Base-by-base conservation (phyloP, 2,329 filamentous ascomycete species). In the Fusarium musae region DNA sequence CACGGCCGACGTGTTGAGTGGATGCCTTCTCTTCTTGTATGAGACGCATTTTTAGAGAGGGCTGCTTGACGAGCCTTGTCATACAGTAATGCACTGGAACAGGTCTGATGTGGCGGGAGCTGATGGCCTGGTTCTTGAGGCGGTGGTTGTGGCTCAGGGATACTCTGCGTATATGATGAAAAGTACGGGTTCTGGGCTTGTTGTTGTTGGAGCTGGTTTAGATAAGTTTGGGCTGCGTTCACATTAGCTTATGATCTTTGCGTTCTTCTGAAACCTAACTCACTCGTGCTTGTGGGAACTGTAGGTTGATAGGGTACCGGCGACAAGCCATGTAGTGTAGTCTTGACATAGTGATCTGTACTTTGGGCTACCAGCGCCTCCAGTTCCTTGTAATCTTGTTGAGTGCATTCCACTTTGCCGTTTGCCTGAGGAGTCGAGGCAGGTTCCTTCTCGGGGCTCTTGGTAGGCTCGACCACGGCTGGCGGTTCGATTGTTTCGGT, bases 1-100 rank as follows among this genome's bases (percentile, higher is more conserved):
- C 95, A 97, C 1, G 95, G 94, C 34, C 95, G 89, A 37, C 95
- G 89, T 4, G 89, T 90, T 3, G 88, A 90, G 72, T 89, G 87
- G 4, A 88, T 80, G 4, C 89, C 89, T 76, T 90, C 89, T 46
- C 88, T 82, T 34, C 89, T 81, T 4, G 87, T 85, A 60, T 89
- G 87, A 6, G 86, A 85, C 4, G 87, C 86, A 1, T 86, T 87
- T 73, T 89, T 89, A 10, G 87, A 87, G 1, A 89, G 84, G 0
- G 88, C 88, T 6, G 88, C 88, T 73, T 90, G 88, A 4, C 89
- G 85, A 17, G 89, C 89, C 59, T 87, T 86, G 67, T 90, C 88
- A 64, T 90, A 91, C 3, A 91, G 80, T 3, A 87, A 83, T 0
- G 88, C 83, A 26, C 87, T 90, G 0, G 88, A 85, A 26, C 84